Base-by-base conservation (phyloP, 2,329 filamentous ascomycete species). In the Scedosporium aurantiacum region DNA sequence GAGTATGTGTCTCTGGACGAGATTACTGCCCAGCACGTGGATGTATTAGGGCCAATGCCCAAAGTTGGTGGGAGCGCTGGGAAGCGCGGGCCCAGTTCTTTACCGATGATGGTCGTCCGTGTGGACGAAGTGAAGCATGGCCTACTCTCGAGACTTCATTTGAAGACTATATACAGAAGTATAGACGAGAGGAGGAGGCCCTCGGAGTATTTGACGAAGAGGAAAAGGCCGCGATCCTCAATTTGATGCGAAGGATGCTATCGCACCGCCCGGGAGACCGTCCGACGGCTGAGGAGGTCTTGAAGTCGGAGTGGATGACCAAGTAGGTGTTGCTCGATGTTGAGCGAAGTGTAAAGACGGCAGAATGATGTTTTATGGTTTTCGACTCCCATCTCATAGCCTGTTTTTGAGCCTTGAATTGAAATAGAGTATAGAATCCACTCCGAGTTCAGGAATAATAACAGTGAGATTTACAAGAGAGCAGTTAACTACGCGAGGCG, bases 221-320 rank as follows among this genome's bases (percentile, higher is more conserved):
- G 2, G 71, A 66, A 43, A 61, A 55, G 40, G 12, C 27, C 16
- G 59, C 63, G 3, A 63, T 72, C 41, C 60, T 72, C 2, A 67
- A 69, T n/a, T 60, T 73, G 62, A 70, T 73, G 63, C 66, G 67
- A 2, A 61, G 62, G 6, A 73, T 73, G 70, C 61, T 73, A 21
- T 58, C 40, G 41, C 72, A 70, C 25, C 62, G 63, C 12, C 68
- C 69, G 0, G 67, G 70, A 60, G 65, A 70, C 7, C 65, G 72
- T 58, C 64, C 65, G 21, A 69, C 69, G 18, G 67, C 65, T 18
- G 63, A 70, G 10, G 65, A 70, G 50, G 67, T 74, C 2, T 61
- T 73, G 12, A 58, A 59, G 60, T 74, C 69, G 0, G 67, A 72
- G 28, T 74, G 71, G 71, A 72, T 73, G 67, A 63, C 66, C 0